These are phyloP conservation scores for Neocatenulostroma microsporum DNA, from an alignment of 2,329 filamentous ascomycete species.

Conservation along the genomic window DNA sequence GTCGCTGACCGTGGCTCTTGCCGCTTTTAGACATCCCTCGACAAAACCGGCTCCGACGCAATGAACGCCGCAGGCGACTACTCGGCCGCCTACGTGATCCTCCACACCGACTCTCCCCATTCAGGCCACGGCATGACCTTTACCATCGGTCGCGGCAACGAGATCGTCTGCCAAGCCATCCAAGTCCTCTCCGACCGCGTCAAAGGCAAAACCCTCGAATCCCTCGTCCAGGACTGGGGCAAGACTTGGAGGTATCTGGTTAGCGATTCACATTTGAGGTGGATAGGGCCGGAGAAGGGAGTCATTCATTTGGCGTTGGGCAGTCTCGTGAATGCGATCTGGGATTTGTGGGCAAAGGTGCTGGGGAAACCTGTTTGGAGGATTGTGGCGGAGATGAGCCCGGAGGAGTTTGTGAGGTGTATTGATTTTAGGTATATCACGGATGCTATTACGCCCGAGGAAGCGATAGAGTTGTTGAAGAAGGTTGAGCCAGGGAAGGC, in stretches of 20 bases:
- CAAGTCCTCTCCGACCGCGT: conserved; percentile 68
- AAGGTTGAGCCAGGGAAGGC: conserved; percentile 60
- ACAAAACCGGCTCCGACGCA: conserved; percentile 93
- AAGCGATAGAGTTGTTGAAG: conserved; percentile 65
- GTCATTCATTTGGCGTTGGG: conserved; percentile 88
- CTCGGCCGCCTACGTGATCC: conserved; percentile 87
- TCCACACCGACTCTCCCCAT: conserved; percentile 66
- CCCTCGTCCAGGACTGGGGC: conserved; percentile 73
- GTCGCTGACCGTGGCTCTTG: too few relatives aligned
- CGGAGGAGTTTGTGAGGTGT: conserved; percentile 76
- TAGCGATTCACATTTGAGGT: conserved; percentile 79
- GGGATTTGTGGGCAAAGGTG: conserved; percentile 91
- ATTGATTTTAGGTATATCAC: conserved; percentile 95
- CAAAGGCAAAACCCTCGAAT: conserved; percentile 65
- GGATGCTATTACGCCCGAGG: conserved; percentile 80
- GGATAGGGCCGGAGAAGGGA: conserved; percentile 91
- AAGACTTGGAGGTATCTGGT: conserved; percentile 89
- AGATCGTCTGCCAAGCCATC: conserved; percentile 83
- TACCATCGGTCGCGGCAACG: conserved; percentile 83
- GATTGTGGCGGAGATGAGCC: conserved; percentile 81
- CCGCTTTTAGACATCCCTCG: conserved; percentile 61
- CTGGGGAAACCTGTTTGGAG: conserved; percentile 84
- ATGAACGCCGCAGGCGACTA: conserved; percentile 95
- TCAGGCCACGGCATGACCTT: conserved; percentile 79
- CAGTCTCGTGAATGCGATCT: conserved; percentile 77